Conservation (phyloP, 352 stramenopile species). For the Phytophthora palmivora region DNA sequence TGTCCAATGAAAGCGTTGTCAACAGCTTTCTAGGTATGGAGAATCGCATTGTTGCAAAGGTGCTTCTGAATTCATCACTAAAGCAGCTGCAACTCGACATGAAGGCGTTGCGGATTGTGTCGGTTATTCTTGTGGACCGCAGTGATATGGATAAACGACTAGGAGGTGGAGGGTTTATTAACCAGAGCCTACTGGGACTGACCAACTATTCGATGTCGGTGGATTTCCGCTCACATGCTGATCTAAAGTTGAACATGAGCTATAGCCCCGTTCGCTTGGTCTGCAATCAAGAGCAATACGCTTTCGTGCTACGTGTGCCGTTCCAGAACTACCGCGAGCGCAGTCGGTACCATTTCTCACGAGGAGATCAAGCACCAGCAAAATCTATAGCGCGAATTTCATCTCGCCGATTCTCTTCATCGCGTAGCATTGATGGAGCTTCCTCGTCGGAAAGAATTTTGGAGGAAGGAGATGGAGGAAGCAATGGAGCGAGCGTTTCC, state of each 20-base stretch:
- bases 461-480: constrained; percentile 45
- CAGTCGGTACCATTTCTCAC: constrained; percentile 54
- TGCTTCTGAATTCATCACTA: constrained; percentile 85
- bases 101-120: constrained; percentile 74
- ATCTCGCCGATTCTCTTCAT: constrained; percentile 34
- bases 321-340: constrained; percentile 80
- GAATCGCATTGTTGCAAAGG: constrained; percentile 83
- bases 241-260: constrained; percentile 62
- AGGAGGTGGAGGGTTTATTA: constrained; percentile 49
- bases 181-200: constrained; percentile 76
- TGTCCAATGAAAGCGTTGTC: constrained; percentile 72
- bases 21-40: constrained; percentile 70
- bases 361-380: constrained; percentile 13
- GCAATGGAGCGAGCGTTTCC: constrained; percentile 31
- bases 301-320: constrained; percentile 75
- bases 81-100: constrained; percentile 75
- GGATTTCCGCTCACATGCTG: constrained; percentile 67
- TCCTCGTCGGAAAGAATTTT: constrained; percentile 37
- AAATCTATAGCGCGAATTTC: constrained; percentile 21
- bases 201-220: constrained; percentile 64
- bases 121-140: constrained; percentile 72
- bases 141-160: constrained; percentile 38
- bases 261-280: constrained; percentile 75
- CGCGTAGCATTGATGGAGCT: constrained; percentile 32
- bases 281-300: constrained; percentile 87